Evolutionary conservation across 768 basidiomycete species (phyloP), one percentile per base, ranked within the genome.

Genomic region (Phaeolepiota aurea): DNA sequence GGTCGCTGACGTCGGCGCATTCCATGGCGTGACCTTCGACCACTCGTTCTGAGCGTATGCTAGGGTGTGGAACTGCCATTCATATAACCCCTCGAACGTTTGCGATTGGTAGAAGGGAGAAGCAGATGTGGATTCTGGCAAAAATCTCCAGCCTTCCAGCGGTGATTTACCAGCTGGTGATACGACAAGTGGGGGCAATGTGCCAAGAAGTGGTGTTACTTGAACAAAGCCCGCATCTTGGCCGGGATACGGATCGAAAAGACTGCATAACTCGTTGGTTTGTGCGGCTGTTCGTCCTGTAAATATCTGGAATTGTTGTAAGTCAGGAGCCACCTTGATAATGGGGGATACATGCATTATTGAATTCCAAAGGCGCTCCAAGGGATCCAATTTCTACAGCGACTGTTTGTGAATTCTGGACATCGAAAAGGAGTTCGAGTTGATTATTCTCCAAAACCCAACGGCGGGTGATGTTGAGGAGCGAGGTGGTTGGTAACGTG

Each of bases 101-200:
- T 77, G 76, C 1, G 73, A 75, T 47, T 76, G 74, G 47, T 77
- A 77, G 43, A 57, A 70, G 1, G 71, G 69, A 1, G 65, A 46
- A 1, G 54, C 60, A 2, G 63, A 56, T 0, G 72, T 74, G 15
- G 64, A 62, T 50, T 76, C 74, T 2, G 68, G 64, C 38, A 77
- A 66, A 52, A 76, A 76, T 21, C 74, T 61, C 74, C 74, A 77
- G 18, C 74, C 76, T 54, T 77, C 76, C 14, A 77, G 54, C n/a
- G 76, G 74, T 5, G 67, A 68, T 32, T 60, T 54, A 1, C 59
- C 64, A 15, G 64, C 66, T 0, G 74, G 73, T 4, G 65, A 48
- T 3, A 76, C 72, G 13, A 76, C 61, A 9, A 77, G 62, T 0
- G 74, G 72, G 0, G 69, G 69, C 18, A 74, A 61, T 1, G 73